Evolutionary conservation across 768 basidiomycete genomes (phyloP).

Genomic region (Lactarius hengduanensis): DNA sequence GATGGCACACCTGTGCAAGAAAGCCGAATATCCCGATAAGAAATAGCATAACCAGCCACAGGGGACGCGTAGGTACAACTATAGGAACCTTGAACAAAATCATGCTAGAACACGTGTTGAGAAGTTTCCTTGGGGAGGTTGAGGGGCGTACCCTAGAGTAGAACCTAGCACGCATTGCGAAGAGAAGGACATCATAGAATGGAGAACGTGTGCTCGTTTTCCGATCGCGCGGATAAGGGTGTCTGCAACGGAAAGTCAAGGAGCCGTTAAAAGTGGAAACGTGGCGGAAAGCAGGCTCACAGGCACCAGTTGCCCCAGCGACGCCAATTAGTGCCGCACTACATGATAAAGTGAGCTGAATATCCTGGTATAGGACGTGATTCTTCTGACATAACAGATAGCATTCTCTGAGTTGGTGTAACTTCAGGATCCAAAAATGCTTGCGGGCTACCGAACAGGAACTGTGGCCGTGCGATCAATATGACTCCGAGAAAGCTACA

Average conservation of each 20-base stretch:
- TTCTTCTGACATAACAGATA: conserved; percentile 54
- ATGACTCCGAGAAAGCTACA: not conserved
- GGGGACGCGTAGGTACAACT: conserved; percentile 45
- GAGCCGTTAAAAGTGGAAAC: not conserved
- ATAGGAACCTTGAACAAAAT: conserved; percentile 40
- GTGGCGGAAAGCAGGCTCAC: conserved; percentile 42
- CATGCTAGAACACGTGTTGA: conserved; percentile 40
- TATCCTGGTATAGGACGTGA: not conserved
- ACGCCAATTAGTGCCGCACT: conserved; percentile 70
- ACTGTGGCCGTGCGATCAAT: conserved; percentile 68
- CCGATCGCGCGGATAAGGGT: conserved; percentile 51
- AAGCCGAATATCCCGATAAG: conserved; percentile 54
- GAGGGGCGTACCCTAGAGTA: conserved; percentile 34
- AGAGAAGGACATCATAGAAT: conserved; percentile 68
- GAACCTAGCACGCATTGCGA: conserved; percentile 49
- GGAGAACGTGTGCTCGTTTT: conserved; percentile 69
- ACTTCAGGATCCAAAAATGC: conserved; percentile 18
- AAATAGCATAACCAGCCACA: conserved; percentile 47
- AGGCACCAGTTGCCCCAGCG: conserved; percentile 61
- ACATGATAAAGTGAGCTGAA: conserved; percentile 2
- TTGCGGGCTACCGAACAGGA: conserved; percentile 55
- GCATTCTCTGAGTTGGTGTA: conserved; percentile 44
- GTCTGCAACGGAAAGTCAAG: conserved; percentile 35
- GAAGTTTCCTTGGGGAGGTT: not conserved
- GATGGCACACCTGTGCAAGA: conserved; percentile 39